Evolutionary conservation across 345 rosid genomes (phyloP).

Genomic region (Tarenaya hassleriana): DNA sequence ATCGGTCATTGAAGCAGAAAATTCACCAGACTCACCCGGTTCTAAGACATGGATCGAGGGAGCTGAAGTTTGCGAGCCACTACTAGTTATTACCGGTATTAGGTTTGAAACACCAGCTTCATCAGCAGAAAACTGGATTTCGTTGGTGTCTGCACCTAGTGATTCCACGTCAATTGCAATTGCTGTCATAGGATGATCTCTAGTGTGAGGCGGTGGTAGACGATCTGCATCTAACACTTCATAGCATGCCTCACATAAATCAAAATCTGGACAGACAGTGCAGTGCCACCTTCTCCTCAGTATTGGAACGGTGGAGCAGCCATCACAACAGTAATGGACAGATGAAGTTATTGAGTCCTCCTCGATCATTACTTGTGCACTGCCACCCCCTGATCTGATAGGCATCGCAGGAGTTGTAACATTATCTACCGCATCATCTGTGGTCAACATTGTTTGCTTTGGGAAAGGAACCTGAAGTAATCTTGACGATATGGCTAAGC

Average conservation of each 20-base stretch:
- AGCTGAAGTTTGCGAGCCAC: conserved; percentile 49
- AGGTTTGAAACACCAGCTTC: conserved; percentile 54
- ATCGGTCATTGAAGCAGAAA: conserved; percentile 62
- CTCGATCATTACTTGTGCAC: conserved; percentile 78
- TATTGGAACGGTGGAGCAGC: conserved; percentile 97
- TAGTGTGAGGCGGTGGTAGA: conserved; percentile 87
- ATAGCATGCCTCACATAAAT: conserved; percentile 92
- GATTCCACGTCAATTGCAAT: conserved; percentile 92
- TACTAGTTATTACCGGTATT: conserved; percentile 39
- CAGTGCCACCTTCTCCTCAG: conserved; percentile 97
- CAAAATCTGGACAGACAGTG: conserved; percentile 96
- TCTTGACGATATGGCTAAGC: conserved; percentile 97
- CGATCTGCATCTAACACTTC: conserved; percentile 75
- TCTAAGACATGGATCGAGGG: conserved; percentile 94
- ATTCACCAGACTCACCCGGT: conserved; percentile 76
- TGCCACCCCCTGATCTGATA: conserved; percentile 54
- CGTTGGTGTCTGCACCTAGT: conserved; percentile 73
- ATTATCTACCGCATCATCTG: conserved; percentile 73
- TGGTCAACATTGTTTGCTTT: conserved; percentile 78
- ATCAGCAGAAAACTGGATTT: conserved; percentile 71
- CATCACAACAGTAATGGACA: conserved; percentile 97
- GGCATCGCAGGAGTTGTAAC: conserved; percentile 49
- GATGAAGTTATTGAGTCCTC: conserved; percentile 94
- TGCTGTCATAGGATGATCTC: conserved; percentile 95
- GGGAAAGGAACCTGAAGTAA: conserved; percentile 99